Percentiles rank a stretch among this genome's conserved stretches.
phyloP scores from a whole-genome alignment of 2,329 filamentous ascomycete species.

The Colletotrichum euphorbiae region DNA sequence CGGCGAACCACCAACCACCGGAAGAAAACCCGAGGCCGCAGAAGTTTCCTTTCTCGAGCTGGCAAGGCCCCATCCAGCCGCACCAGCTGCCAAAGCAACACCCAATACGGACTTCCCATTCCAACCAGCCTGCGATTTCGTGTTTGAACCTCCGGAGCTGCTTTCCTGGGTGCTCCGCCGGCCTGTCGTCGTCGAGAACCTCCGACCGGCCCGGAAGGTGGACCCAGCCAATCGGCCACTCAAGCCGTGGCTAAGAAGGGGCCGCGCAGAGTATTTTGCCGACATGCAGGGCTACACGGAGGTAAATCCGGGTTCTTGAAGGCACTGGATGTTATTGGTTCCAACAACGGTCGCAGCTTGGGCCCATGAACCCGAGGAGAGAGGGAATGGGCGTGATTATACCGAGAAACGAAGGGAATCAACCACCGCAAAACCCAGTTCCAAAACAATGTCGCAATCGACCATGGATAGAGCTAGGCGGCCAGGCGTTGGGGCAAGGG shows the following conservation, averaged over 20 bases:
- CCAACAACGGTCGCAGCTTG: background rate
- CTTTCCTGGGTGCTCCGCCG: slow-evolving; percentile 34
- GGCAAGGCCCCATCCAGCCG: slow-evolving; percentile 56
- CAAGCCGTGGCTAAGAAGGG: slow-evolving; percentile 43
- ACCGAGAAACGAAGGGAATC: slow-evolving; percentile 14
- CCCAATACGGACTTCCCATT: slow-evolving; percentile 50
- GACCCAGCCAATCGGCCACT: slow-evolving; percentile 29
- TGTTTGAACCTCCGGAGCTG: slow-evolving; percentile 3
- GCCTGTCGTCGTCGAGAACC: slow-evolving; percentile 42
- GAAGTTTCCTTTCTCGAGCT: slow-evolving; percentile 42
- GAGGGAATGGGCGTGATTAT: slow-evolving; percentile 20
- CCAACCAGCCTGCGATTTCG: slow-evolving; percentile 43
- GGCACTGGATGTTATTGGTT: slow-evolving; percentile 27
- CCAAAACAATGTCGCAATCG: slow-evolving; percentile 39
- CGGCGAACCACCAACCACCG: slow-evolving; percentile 43
- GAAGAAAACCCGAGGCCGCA: slow-evolving; percentile 24
- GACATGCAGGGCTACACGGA: slow-evolving; percentile 46
- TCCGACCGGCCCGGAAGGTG: slow-evolving; percentile 36
- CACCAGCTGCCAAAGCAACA: slow-evolving; percentile 53
- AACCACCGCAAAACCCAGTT: slow-evolving; percentile 5
- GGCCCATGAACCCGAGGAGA: background rate
- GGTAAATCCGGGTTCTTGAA: slow-evolving; percentile 6
- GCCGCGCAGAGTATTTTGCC: slow-evolving; percentile 44
- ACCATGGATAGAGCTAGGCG: slow-evolving; percentile 27
- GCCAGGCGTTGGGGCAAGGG: slow-evolving; percentile 34